Conservation (phyloP, 2,329 filamentous ascomycete genomes). For the Alternaria angustiovoidea region DNA sequence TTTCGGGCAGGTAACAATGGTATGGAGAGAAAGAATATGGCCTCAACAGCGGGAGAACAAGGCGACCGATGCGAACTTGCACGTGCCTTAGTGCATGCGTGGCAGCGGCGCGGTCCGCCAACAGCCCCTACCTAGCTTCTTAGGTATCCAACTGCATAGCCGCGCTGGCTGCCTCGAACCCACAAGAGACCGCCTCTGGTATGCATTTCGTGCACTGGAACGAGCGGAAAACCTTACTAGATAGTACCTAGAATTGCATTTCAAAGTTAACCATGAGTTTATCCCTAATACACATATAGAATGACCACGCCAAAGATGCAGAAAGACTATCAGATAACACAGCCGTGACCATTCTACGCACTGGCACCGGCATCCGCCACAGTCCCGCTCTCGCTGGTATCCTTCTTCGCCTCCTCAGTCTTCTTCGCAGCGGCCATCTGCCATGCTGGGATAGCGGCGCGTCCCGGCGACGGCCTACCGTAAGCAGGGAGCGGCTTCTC, state of each 20-base stretch:
- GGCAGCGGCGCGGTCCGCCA: no score
- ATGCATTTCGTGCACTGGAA: no score
- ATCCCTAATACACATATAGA: slow-evolving; percentile 19
- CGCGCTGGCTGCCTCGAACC: no score
- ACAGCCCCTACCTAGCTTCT: no score
- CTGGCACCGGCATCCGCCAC: slow-evolving; percentile 42
- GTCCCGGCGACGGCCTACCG: slow-evolving; percentile 42
- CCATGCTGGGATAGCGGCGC: slow-evolving; percentile 62
- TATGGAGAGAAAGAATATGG: no score
- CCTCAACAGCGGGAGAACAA: no score
- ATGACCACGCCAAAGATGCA: slow-evolving; percentile 14
- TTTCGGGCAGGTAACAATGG: no score
- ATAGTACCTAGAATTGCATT: neutral
- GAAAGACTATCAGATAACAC: neutral
- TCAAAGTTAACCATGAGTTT: neutral
- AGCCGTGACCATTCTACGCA: slow-evolving; percentile 24
- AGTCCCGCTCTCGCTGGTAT: slow-evolving; percentile 51
- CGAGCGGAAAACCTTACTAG: no score
- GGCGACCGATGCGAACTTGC: no score
- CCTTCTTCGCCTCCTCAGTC: slow-evolving; percentile 56
- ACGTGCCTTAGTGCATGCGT: no score
- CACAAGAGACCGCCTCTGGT: no score
- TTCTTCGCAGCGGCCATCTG: slow-evolving; percentile 61
- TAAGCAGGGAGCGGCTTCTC: slow-evolving; percentile 47
- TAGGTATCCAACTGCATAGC: no score